Percentiles rank a stretch among this genome's conserved stretches.
Evolutionary conservation across 1,139 yeast species (phyloP).

Genomic region (Lodderomyces pseudojiufengensis): DNA sequence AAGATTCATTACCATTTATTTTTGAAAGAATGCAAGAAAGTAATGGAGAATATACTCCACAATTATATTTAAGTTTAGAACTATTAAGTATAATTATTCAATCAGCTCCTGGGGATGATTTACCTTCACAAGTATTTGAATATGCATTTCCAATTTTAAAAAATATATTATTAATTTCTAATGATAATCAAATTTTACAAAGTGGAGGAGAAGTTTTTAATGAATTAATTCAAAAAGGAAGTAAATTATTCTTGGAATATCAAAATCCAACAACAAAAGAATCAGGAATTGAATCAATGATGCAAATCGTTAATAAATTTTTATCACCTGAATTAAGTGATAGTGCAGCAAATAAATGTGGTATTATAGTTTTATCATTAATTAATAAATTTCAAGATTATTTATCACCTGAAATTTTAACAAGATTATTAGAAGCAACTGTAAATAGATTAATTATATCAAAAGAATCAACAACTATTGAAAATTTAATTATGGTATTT

Average conservation of each 20-base stretch:
- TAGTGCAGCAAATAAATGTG: constrained; percentile 73
- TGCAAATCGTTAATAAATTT: constrained; percentile 64
- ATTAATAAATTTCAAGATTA: constrained; percentile 55
- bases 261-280: constrained; percentile 34
- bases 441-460: constrained; percentile 63
- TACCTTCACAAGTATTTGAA: constrained; percentile 48
- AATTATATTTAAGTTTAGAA: constrained; percentile 64
- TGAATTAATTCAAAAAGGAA: constrained; percentile 52
- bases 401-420: constrained; percentile 48
- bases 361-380: constrained; percentile 63
- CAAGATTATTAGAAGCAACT: constrained; percentile 68
- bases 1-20: constrained; percentile 52
- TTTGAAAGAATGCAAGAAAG: constrained; percentile 28
- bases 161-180: constrained; percentile 48
- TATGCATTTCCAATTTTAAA: constrained; percentile 51
- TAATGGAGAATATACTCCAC: constrained; percentile 48
- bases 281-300: constrained; percentile 52
- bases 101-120: constrained; percentile 29
- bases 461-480: constrained; percentile 67
- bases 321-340: constrained; percentile 72
- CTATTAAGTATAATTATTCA: constrained; percentile 57
- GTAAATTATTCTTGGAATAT: constrained; percentile 42
- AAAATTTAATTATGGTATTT: constrained; percentile 71
- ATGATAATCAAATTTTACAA: constrained; percentile 80
- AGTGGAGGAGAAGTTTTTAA: constrained; percentile 73